Evolutionary conservation across 169 alveolate genomes (phyloP).

Genomic region (Ichthyophthirius multifiliis): DNA sequence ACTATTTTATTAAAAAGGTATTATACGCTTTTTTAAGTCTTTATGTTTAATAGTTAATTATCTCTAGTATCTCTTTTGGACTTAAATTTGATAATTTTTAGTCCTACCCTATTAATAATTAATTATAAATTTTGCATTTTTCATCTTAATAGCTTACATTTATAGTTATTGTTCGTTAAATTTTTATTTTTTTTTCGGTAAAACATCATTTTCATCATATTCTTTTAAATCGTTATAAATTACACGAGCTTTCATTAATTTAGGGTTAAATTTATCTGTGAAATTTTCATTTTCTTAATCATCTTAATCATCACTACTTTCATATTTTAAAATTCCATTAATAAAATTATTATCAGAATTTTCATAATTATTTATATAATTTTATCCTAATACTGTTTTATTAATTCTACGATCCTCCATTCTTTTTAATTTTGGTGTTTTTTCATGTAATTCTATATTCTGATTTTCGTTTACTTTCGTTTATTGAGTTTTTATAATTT

Average conservation of each 20-base stretch:
- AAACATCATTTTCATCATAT: slow-evolving; percentile 16
- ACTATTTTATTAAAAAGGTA: no score
- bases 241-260: background rate
- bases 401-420: background rate
- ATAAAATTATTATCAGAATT: no score
- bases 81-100: no score
- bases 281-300: background rate
- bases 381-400: background rate
- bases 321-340: no score
- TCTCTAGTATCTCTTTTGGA: no score
- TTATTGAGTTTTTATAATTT: background rate
- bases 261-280: background rate
- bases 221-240: background rate
- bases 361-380: no score
- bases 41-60: no score
- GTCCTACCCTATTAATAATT: no score
- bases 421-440: background rate
- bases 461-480: background rate
- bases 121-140: background rate
- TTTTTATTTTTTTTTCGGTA: background rate
- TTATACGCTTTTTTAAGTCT: no score
- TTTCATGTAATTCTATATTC: background rate
- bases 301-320: background rate
- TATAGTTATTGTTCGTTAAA: background rate
- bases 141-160: slow-evolving; percentile 1